These are phyloP conservation scores for Lantana camara DNA, from an alignment of 257 asterid species.

Conservation along the genomic window DNA sequence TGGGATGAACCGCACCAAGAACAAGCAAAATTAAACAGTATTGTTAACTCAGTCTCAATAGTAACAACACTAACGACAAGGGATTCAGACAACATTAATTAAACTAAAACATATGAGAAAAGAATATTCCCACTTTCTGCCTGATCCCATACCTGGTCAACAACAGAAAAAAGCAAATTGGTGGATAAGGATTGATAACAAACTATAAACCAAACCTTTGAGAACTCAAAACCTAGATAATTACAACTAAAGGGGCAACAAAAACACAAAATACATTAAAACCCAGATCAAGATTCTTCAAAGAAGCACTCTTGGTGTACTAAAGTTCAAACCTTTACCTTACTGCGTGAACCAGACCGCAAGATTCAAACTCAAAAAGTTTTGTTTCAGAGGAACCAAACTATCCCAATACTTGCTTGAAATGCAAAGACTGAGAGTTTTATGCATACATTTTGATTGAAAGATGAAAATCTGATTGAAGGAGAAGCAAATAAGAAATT, in stretches of 20 bases:
- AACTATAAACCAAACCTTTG: background rate
- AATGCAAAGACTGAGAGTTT: background rate
- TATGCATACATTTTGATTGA: too few relatives aligned
- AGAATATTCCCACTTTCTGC: slow-evolving; percentile 10
- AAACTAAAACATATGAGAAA: slow-evolving; percentile 23
- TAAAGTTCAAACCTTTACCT: slow-evolving; percentile 36
- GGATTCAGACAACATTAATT: slow-evolving; percentile 22
- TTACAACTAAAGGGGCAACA: background rate
- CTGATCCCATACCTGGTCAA: slow-evolving; percentile 38
- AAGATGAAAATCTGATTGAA: too few relatives aligned
- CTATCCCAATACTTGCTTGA: slow-evolving; percentile 7
- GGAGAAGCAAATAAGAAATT: too few relatives aligned
- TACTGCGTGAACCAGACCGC: slow-evolving; percentile 19
- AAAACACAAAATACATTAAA: slow-evolving; percentile 3
- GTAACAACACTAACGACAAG: background rate
- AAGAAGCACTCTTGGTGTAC: background rate
- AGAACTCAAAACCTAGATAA: slow-evolving; percentile 4
- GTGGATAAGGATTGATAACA: background rate
- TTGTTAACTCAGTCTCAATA: too few relatives aligned
- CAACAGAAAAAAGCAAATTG: too few relatives aligned
- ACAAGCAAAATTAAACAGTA: too few relatives aligned
- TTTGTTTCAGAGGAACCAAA: slow-evolving; percentile 24
- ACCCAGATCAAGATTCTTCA: slow-evolving; percentile 43
- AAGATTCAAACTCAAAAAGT: too few relatives aligned
- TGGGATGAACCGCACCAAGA: too few relatives aligned